Evolutionary conservation across 306 rosid species (phyloP).

Genomic region (Glycine tomentella): DNA sequence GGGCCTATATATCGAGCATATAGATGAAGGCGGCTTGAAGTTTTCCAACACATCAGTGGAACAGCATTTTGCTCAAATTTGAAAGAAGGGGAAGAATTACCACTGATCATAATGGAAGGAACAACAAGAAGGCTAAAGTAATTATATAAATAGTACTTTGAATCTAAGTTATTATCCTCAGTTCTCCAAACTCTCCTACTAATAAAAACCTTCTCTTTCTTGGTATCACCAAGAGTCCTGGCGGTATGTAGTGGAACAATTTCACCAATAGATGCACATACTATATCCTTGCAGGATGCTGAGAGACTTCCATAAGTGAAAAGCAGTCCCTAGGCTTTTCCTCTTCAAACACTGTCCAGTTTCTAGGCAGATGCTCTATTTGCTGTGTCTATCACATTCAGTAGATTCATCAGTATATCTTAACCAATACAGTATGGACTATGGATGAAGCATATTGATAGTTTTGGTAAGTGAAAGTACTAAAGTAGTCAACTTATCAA

Average conservation of each 20-base stretch:
- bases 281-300: conserved; percentile 59
- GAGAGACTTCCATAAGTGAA: conserved; percentile 62
- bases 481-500: conserved; percentile 13
- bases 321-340: conserved; percentile 52
- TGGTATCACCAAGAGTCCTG: conserved; percentile 44
- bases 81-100: conserved; percentile 38
- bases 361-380: conserved; percentile 49
- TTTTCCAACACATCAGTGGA: conserved; percentile 68
- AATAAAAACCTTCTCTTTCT: conserved; percentile 66
- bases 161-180: conserved; percentile 56
- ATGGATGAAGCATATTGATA: conserved; percentile 23
- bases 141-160: conserved; percentile 51
- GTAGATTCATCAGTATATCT: conserved; percentile 35
- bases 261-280: conserved; percentile 77
- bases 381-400: conserved; percentile 43
- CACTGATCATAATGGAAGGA: conserved; percentile 27
- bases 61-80: conserved; percentile 51
- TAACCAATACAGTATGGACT: background rate
- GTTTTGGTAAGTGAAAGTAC: background rate
- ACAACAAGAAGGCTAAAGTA: conserved; percentile 15
- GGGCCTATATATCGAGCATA: conserved; percentile 77
- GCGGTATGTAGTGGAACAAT: conserved; percentile 50
- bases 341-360: conserved; percentile 75
- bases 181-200: conserved; percentile 60
- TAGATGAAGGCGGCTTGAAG: conserved; percentile 66